Evolutionary conservation across 257 asterid species (phyloP), one percentile per base, ranked within the genome.

Genomic region (Sherardia arvensis): DNA sequence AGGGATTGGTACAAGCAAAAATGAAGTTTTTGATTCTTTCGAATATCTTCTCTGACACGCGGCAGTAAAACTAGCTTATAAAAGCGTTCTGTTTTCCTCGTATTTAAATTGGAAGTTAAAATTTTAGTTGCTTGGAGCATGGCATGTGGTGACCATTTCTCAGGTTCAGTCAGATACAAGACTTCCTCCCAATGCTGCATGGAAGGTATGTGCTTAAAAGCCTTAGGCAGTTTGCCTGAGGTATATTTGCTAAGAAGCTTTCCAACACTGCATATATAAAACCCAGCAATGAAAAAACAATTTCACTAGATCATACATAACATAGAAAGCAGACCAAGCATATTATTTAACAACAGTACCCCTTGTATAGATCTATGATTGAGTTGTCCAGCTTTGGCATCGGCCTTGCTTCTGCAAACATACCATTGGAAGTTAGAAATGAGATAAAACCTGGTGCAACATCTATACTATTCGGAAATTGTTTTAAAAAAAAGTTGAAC

Each of bases 51-150:
- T 66, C 98, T 83, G 62, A 88, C 94, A 28, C 98, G 96, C 18
- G 98, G 98, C 38, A 91, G 84, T 77, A 91, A 75, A 66, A 91
- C 98, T 69, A 76, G 76, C 87, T 80, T 91, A 80, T 86, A 91
- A 71, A 88, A 91, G 59, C 88, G 82, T 59, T 84, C 96, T 34
- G 84, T 96, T 79, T 83, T 91, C 82, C 82, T 82, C 70, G 80
- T 89, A 61, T 90, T 92, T 87, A 91, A 28, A 86, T 86, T 86
- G 56, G 98, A 88, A 78, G 96, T 88, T 72, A 91, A 91, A 38
- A 88, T 84, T 79, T 94, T 83, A n/a, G 95, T 91, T 32, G 98
- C 96, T 80, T 91, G 96, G 73, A 70, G 86, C 88, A 91, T 81
- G 7, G 91, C 98, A 78, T 88, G 85, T 48, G 95, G 86, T 11